Percentiles rank a stretch among this genome's conserved stretches.
These are phyloP conservation scores for Fusarium pilosicola DNA, from an alignment of 2,329 filamentous ascomycete genomes.

Conservation along the genomic window DNA sequence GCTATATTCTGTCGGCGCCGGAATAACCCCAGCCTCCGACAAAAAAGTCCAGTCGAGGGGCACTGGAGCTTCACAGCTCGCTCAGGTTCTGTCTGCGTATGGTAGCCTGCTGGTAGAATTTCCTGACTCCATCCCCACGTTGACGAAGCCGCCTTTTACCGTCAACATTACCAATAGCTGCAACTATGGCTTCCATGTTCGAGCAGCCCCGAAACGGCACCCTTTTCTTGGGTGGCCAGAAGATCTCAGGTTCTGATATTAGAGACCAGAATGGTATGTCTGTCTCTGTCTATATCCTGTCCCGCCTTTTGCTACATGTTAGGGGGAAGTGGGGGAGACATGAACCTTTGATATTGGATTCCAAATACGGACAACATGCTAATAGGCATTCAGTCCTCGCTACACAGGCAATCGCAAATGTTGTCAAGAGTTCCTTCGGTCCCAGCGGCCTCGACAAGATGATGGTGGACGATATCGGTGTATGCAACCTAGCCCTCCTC, in stretches of 20 bases:
- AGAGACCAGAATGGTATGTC: constrained; percentile 89
- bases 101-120: constrained; percentile 46
- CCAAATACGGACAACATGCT: constrained; percentile 23
- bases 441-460: constrained; percentile 98
- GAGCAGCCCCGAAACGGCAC: constrained; percentile 95
- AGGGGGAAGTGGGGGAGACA: constrained; percentile 40
- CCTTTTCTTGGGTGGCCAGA: constrained; percentile 94
- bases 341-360: constrained; percentile 29
- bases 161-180: constrained; percentile 42
- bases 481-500: constrained; percentile 56
- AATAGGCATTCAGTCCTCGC: constrained; percentile 74
- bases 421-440: constrained; percentile 98
- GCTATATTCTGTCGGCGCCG: constrained; percentile 31
- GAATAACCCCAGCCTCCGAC: constrained; percentile 43
- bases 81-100: constrained; percentile 38
- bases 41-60: constrained; percentile 45
- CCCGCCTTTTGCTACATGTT: constrained; percentile 36
- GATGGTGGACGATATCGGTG: constrained; percentile 99
- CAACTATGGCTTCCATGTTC: constrained; percentile 90
- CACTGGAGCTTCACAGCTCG: constrained; percentile 45
- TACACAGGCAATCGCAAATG: constrained; percentile 97
- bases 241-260: constrained; percentile 97
- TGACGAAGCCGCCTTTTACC: constrained; percentile 40
- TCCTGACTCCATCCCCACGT: constrained; percentile 44
- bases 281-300: constrained; percentile 35